Evolutionary conservation across 257 asterid genomes (phyloP).

Genomic region (Linaria vulgaris): DNA sequence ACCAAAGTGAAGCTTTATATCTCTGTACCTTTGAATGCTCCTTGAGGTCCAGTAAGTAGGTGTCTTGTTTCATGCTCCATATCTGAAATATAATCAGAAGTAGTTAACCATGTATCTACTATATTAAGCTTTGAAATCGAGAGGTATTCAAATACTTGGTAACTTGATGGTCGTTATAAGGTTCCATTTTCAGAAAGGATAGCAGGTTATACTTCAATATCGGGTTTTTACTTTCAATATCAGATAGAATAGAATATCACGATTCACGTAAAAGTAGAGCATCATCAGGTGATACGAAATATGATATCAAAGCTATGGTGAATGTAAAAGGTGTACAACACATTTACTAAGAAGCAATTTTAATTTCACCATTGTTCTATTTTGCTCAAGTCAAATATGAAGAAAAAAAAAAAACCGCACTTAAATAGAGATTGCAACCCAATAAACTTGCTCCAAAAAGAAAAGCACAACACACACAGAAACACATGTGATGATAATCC

Average conservation of each 20-base stretch:
- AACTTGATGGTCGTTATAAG: neutral
- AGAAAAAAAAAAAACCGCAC: no score
- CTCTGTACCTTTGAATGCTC: conserved; percentile 69
- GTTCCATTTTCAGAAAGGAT: conserved; percentile 5
- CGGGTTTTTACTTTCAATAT: conserved; percentile 2
- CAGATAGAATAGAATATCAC: neutral
- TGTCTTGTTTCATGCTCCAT: conserved; percentile 85
- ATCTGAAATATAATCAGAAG: conserved; percentile 57
- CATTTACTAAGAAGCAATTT: no score
- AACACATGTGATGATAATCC: no score
- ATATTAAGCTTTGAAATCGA: no score
- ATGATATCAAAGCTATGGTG: no score
- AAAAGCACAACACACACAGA: no score
- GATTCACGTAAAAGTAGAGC: neutral
- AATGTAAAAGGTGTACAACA: no score
- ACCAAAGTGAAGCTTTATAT: conserved; percentile 12
- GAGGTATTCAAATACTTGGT: conserved; percentile 6
- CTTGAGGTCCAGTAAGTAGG: conserved; percentile 73
- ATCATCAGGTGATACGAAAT: neutral
- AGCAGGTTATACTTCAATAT: conserved; percentile 11
- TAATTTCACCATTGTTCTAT: no score
- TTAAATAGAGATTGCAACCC: no score
- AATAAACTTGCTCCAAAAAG: no score
- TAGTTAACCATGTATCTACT: no score
- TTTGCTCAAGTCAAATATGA: no score